phyloP scores from a whole-genome alignment of 371 early-diverging fungal species.

The Amoeboradix gromovi region DNA sequence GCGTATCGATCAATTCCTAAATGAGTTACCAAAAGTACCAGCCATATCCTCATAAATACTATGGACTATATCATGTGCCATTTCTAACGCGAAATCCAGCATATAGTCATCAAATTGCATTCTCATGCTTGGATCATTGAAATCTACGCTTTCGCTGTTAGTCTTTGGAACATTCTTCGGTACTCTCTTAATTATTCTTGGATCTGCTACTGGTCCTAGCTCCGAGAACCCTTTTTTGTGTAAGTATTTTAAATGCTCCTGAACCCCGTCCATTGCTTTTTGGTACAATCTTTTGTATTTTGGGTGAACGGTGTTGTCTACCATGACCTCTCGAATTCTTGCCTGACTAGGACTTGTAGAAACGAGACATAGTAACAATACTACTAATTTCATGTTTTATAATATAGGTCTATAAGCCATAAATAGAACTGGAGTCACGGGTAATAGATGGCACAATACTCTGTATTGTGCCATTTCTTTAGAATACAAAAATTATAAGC shows the following conservation, averaged over 20 bases:
- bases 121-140: not conserved
- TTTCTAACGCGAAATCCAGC: not conserved
- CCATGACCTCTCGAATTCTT: not conserved
- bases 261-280: not conserved
- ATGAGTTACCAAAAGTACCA: not conserved
- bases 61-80: not conserved
- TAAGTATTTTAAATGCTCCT: not conserved
- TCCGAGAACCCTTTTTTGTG: not conserved
- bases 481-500: no score
- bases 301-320: not conserved
- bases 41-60: not conserved
- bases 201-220: not conserved
- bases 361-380: not conserved
- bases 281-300: not conserved
- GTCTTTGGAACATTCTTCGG: not conserved
- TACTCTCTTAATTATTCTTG: not conserved
- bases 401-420: no score
- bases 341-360: not conserved
- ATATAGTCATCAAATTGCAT: not conserved
- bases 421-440: no score
- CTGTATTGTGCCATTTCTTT: no score
- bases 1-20: not conserved
- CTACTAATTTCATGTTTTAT: no score
- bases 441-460: no score
- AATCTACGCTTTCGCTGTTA: not conserved